A percentile compares a stretch with the other conserved stretches of the same genome.
Evolutionary conservation across 441 rosid species (phyloP).

Genomic region (Breynia disticha): DNA sequence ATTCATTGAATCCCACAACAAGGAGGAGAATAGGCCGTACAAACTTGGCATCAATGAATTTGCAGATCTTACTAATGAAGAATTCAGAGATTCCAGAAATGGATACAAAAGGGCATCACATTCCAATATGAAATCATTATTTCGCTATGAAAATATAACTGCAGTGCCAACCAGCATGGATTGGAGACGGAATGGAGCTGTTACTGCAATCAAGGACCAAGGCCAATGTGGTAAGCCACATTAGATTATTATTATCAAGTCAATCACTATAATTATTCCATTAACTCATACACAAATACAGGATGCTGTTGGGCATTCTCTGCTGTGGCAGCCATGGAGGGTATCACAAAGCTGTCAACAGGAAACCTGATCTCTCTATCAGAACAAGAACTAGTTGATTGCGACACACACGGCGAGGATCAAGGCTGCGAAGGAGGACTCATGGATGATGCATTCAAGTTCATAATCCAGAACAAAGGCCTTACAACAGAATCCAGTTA

Average conservation of each 20-base stretch:
- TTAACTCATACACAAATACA: slow-evolving; percentile 9
- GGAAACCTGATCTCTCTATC: slow-evolving; percentile 46
- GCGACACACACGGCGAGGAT: slow-evolving; percentile 46
- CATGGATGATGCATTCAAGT: slow-evolving; percentile 63
- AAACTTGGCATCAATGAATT: slow-evolving; percentile 60
- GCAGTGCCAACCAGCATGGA: slow-evolving; percentile 35
- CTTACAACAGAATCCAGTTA: slow-evolving; percentile 47
- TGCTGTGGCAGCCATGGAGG: slow-evolving; percentile 64
- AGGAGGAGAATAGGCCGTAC: slow-evolving; percentile 37
- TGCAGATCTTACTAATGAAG: slow-evolving; percentile 61
- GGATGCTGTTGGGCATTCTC: slow-evolving; percentile 92
- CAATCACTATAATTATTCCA: no score
- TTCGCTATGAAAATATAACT: slow-evolving; percentile 37
- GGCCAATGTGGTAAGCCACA: slow-evolving; percentile 54
- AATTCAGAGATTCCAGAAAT: slow-evolving; percentile 47
- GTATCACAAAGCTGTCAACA: slow-evolving; percentile 54
- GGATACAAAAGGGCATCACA: slow-evolving; percentile 40
- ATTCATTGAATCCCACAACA: slow-evolving; percentile 55
- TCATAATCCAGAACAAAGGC: slow-evolving; percentile 50
- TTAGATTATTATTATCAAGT: background rate
- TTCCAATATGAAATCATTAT: slow-evolving; percentile 19
- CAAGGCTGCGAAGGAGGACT: slow-evolving; percentile 72
- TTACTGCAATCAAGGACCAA: slow-evolving; percentile 57
- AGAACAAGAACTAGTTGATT: slow-evolving; percentile 66
- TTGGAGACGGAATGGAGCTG: slow-evolving; percentile 69